Conservation (phyloP, 2,329 filamentous ascomycete genomes). For the Venturia asperata region DNA sequence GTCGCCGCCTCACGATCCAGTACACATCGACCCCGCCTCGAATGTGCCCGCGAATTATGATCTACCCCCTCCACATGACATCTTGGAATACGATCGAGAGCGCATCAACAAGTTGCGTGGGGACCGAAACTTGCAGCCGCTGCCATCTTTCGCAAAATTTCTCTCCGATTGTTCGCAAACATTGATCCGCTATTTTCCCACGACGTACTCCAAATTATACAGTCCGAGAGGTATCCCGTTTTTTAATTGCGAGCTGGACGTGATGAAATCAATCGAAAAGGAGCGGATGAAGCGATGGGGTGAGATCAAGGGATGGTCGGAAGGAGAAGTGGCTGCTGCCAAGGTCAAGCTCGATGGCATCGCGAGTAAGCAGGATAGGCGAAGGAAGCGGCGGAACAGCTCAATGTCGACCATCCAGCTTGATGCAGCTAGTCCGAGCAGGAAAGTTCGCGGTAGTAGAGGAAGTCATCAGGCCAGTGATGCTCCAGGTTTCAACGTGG, state of each 20-base stretch:
- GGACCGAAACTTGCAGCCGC: background rate
- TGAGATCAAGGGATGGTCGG: background rate
- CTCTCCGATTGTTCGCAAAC: background rate
- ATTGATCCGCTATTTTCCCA: background rate
- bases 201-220: background rate
- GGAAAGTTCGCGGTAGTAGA: background rate
- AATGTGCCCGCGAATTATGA: background rate
- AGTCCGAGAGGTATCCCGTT: rapidly evolving
- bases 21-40: background rate
- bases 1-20: background rate
- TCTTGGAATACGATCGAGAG: background rate
- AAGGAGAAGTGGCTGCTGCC: background rate
- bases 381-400: background rate
- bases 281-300: background rate
- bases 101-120: background rate
- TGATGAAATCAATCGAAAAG: background rate
- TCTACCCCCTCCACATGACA: background rate
- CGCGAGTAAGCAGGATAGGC: background rate
- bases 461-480: background rate
- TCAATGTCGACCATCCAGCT: background rate
- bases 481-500: background rate
- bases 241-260: background rate
- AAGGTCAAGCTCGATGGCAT: background rate
- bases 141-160: background rate
- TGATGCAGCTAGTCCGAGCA: background rate